A percentile compares a stretch with the other conserved stretches of the same genome.
These are phyloP conservation scores for Leccinum pachyderme DNA, from an alignment of 1,284 basidiomycete species.

Conservation along the genomic window DNA sequence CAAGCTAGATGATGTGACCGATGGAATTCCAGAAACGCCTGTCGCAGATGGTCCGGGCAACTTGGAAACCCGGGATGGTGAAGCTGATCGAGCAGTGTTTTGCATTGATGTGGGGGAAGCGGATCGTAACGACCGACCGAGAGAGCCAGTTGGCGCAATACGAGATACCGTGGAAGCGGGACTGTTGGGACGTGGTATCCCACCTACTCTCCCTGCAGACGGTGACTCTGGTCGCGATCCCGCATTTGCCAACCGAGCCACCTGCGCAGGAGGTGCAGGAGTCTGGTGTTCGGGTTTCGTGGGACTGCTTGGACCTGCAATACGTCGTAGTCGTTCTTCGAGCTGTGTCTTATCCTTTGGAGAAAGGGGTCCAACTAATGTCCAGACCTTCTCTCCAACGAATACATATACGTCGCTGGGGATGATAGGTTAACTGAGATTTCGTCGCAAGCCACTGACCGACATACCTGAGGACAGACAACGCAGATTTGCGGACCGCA, in stretches of 20 bases:
- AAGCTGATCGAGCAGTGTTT: constrained; percentile 41
- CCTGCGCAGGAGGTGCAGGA: constrained; percentile 38
- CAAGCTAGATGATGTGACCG: constrained; percentile 47
- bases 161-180: constrained; percentile 54
- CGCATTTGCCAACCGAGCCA: constrained; percentile 52
- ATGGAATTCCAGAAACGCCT: constrained; percentile 33
- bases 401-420: constrained; percentile 78
- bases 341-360: constrained; percentile 90
- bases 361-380: constrained; percentile 71
- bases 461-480: constrained; percentile 67
- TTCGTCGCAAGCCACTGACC: constrained; percentile 1
- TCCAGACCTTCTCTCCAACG: constrained; percentile 85
- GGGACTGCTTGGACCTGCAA: constrained; percentile 61
- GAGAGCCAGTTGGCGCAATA: constrained; percentile 62
- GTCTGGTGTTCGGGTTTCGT: constrained; percentile 43
- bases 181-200: constrained; percentile 61
- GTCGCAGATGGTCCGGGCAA: constrained; percentile 33
- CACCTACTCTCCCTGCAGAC: constrained; percentile 42
- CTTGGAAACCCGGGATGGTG: constrained; percentile 40
- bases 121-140: constrained; percentile 47
- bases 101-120: constrained; percentile 47
- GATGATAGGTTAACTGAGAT: constrained; percentile 9
- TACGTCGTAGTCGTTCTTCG: constrained; percentile 85
- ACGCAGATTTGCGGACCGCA: constrained; percentile 79
- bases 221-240: constrained; percentile 57